These are phyloP conservation scores for Coelastrella sp. DNA, from an alignment of 139 green algal species.

Conservation along the genomic window DNA sequence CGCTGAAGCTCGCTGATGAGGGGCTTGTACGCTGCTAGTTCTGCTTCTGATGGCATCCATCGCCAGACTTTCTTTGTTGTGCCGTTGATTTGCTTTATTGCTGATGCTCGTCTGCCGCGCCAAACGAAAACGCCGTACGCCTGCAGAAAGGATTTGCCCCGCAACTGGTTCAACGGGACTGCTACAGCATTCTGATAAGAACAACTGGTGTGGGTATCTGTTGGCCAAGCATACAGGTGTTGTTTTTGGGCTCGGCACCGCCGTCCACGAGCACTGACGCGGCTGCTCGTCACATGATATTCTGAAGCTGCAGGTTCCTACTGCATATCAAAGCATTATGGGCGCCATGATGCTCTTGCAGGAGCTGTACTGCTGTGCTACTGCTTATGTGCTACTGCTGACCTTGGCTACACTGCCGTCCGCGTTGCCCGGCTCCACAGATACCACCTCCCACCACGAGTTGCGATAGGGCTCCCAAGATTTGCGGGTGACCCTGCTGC, in stretches of 20 bases:
- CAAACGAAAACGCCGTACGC: constrained; percentile 28
- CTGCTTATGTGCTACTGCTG: neutral
- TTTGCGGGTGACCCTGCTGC: constrained; percentile 36
- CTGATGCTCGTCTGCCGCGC: neutral
- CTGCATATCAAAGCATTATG: neutral
- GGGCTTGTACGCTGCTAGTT: neutral
- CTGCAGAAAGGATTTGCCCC: constrained; percentile 3
- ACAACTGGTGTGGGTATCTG: too few species aligned
- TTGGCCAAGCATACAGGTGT: too few species aligned
- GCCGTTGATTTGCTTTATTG: neutral
- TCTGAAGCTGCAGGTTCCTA: too few species aligned
- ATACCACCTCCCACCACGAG: constrained; percentile 36
- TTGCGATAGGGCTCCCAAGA: constrained; percentile 40
- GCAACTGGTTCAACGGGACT: too few species aligned
- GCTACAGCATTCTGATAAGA: too few species aligned
- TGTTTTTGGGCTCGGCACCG: too few species aligned
- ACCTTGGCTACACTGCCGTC: constrained; percentile 28
- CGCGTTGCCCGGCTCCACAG: constrained; percentile 24
- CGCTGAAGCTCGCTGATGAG: neutral
- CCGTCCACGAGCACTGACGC: too few species aligned
- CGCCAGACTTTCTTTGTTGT: constrained; percentile 38
- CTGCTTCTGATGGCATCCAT: constrained; percentile 31
- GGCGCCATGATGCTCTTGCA: neutral
- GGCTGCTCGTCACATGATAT: too few species aligned
- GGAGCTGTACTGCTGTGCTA: neutral